Conservation (phyloP, 2,329 filamentous ascomycete genomes). For the Botryotinia globosa region DNA sequence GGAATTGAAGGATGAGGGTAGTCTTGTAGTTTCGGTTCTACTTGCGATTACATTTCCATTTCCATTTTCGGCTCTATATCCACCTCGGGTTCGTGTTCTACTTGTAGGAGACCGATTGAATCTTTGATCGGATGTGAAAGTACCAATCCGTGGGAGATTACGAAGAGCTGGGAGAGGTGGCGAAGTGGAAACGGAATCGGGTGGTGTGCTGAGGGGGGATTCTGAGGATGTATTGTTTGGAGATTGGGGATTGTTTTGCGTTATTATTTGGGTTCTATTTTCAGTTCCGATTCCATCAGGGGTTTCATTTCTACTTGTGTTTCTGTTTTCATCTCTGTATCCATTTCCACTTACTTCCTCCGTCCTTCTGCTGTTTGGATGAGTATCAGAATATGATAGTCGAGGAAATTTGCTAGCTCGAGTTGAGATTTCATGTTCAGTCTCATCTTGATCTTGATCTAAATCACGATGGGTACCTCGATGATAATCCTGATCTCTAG, state of each 20-base stretch:
- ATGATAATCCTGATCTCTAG: no score
- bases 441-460: background rate
- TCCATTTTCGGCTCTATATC: no score
- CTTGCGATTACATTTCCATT: no score
- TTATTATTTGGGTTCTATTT: no score
- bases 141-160: background rate
- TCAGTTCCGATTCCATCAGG: no score
- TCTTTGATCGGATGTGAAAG: background rate
- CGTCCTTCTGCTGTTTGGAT: fast-evolving
- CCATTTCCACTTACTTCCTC: background rate
- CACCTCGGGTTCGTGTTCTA: background rate
- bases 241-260: no score
- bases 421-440: fast-evolving
- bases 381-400: background rate
- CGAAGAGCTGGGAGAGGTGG: background rate
- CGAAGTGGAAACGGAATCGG: background rate
- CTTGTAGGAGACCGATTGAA: background rate
- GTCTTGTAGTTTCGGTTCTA: background rate
- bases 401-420: background rate
- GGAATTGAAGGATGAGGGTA: background rate
- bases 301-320: no score
- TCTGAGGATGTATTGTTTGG: background rate
- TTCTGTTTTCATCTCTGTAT: no score
- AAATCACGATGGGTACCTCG: no score
- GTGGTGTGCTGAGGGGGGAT: background rate